Percentiles rank a stretch among this genome's conserved stretches.
Evolutionary conservation across 2,329 filamentous ascomycete species (phyloP).

Genomic region (Pseudocercospora vitis): DNA sequence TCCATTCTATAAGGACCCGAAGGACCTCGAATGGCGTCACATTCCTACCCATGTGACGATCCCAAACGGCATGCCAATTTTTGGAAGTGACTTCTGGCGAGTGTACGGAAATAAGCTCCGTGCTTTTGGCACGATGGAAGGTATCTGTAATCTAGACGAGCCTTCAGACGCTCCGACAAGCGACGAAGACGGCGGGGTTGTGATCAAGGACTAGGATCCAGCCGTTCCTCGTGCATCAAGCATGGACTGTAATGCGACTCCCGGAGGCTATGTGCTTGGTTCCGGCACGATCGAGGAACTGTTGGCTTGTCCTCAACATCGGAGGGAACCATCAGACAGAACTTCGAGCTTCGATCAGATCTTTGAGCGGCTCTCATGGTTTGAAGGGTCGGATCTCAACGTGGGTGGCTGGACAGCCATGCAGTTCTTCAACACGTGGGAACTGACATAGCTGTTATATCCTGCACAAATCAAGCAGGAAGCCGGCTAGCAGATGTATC

Average conservation of each 20-base stretch:
- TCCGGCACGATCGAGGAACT: no score
- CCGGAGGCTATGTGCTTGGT: background rate
- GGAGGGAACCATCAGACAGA: background rate
- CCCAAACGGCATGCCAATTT: slow-evolving; percentile 49
- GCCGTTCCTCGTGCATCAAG: no score
- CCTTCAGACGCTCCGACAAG: background rate
- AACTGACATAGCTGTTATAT: background rate
- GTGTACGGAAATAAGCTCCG: slow-evolving; percentile 60
- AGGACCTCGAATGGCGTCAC: slow-evolving; percentile 26
- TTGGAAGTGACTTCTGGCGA: slow-evolving; percentile 56
- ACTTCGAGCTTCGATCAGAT: background rate
- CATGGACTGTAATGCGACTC: no score
- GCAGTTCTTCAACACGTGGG: background rate
- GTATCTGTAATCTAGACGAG: slow-evolving; percentile 40
- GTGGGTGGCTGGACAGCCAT: background rate
- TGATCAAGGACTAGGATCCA: slow-evolving; percentile 15
- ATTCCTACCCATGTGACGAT: slow-evolving; percentile 35
- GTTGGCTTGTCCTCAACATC: no score
- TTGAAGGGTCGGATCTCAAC: background rate
- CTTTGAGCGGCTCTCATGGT: background rate
- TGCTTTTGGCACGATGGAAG: slow-evolving; percentile 61
- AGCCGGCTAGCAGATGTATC: no score
- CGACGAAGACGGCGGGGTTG: slow-evolving; percentile 16
- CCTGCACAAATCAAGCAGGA: no score
- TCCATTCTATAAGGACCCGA: slow-evolving; percentile 30